phyloP scores from a whole-genome alignment of 345 rosid genomes.

The Aethionema arabicum region DNA sequence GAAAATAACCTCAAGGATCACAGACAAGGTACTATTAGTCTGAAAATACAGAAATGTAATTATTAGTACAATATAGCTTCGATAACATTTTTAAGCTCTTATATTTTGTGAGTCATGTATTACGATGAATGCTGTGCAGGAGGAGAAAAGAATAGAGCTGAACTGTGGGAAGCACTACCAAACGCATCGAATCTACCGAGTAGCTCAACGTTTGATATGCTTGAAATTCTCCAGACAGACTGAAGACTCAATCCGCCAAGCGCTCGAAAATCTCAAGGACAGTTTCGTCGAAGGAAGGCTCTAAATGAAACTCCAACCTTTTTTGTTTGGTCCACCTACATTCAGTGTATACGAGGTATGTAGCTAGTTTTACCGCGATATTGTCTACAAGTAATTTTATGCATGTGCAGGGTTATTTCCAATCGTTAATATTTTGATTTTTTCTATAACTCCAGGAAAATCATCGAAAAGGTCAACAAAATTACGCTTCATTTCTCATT shows the following conservation, averaged over 20 bases:
- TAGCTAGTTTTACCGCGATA: too few relatives aligned
- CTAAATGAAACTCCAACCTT: conserved; percentile 2
- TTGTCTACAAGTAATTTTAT: too few relatives aligned
- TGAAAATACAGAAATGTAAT: background rate
- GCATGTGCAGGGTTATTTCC: too few relatives aligned
- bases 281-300: conserved; percentile 45
- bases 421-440: too few relatives aligned
- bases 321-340: background rate
- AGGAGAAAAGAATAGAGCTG: conserved; percentile 59
- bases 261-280: conserved; percentile 65
- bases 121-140: conserved; percentile 40
- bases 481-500: too few relatives aligned
- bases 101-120: background rate
- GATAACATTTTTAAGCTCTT: background rate
- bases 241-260: conserved; percentile 65
- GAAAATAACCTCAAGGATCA: conserved; percentile 64
- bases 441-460: too few relatives aligned
- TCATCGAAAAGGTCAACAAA: too few relatives aligned
- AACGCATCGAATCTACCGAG: conserved; percentile 47
- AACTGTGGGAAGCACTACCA: conserved; percentile 53
- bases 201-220: conserved; percentile 70
- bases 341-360: too few relatives aligned
- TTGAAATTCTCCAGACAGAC: conserved; percentile 66
- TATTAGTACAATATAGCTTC: background rate
- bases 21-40: conserved; percentile 49